These are phyloP conservation scores for Yarrowia galli DNA, from an alignment of 1,139 yeast genomes.

Conservation along the genomic window DNA sequence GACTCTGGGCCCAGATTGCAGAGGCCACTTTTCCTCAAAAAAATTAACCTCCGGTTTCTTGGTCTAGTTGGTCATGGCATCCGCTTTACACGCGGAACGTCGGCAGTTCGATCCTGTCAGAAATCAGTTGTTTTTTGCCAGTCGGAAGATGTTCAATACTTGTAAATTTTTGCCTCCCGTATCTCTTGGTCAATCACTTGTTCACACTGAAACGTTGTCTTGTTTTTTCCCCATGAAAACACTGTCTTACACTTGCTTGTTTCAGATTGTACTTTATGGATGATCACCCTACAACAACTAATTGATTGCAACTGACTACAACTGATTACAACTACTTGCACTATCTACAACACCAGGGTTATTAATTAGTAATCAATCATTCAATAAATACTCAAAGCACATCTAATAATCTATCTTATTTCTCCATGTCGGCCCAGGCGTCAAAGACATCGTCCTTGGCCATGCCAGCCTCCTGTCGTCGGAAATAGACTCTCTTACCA, in stretches of 20 bases:
- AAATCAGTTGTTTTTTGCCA: constrained; percentile 3
- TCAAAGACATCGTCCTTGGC: constrained; percentile 20
- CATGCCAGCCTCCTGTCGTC: constrained; percentile 15
- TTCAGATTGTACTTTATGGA: no score
- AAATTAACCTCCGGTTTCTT: constrained; percentile 4
- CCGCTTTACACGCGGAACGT: constrained; percentile 38
- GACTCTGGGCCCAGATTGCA: background rate
- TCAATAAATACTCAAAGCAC: constrained; percentile 26
- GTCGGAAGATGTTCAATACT: no score
- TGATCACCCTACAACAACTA: no score
- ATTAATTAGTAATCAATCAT: background rate
- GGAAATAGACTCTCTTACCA: constrained; percentile 63
- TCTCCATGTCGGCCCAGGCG: constrained; percentile 31
- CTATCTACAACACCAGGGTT: background rate
- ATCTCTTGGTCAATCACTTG: background rate
- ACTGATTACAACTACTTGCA: background rate
- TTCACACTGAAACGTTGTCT: background rate
- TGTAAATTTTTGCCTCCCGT: background rate
- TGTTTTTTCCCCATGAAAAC: no score
- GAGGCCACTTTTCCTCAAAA: background rate
- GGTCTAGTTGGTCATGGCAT: constrained; percentile 37
- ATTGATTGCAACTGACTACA: no score
- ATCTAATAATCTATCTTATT: constrained; percentile 19
- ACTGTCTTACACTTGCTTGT: no score
- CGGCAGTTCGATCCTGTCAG: constrained; percentile 38